Evolutionary conservation across 495 filamentous ascomycete species (phyloP), one percentile per base, ranked within the genome.

Genomic region (Aspergillus nidulans): DNA sequence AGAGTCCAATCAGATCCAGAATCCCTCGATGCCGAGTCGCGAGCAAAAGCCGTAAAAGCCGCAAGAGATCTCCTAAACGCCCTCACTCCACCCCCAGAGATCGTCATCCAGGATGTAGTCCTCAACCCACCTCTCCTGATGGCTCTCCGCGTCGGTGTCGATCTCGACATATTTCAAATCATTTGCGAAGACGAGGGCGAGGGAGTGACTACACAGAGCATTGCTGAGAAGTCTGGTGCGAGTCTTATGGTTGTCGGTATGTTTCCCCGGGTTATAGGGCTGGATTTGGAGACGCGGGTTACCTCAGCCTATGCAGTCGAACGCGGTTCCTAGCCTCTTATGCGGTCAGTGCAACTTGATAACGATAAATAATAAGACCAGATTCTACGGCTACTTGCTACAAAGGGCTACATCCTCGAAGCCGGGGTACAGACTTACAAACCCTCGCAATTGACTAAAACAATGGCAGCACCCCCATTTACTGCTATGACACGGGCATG

Each of bases 141-240:
- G 54, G 41, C 59, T 16, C 15, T 62, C 21, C 55, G 59, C 10
- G 56, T 62, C 54, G 63, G 63, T 18, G 63, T 62, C 30, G 51
- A 65, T 15, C 53, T 62, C 1, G 59, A 42, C 1, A 45, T 56
- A 6, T 65, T 65, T 44, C 44, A 42, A 12, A 32, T 43, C 7
- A 53, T 58, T 16, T 38, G 52, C 26, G 25, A 50, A 13, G 30
- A 18, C 32, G 49, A 53, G 49, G 45, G 40, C 8, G 25, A 48
- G 0, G 63, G 51, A 15, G 26, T 44, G 3, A 56, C 54, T 10
- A n/a, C 46, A 5, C 34, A 55, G 8, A 24, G 53, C 21, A 62
- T 65, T 49, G 57, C 59, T 1, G 40, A 56, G 4, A 48, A 45
- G 26, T 46, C 63, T 15, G 54, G 57, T 3, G 57, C 59, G 6